Evolutionary conservation across 257 asterid species (phyloP).

Genomic region (Lantana camara): DNA sequence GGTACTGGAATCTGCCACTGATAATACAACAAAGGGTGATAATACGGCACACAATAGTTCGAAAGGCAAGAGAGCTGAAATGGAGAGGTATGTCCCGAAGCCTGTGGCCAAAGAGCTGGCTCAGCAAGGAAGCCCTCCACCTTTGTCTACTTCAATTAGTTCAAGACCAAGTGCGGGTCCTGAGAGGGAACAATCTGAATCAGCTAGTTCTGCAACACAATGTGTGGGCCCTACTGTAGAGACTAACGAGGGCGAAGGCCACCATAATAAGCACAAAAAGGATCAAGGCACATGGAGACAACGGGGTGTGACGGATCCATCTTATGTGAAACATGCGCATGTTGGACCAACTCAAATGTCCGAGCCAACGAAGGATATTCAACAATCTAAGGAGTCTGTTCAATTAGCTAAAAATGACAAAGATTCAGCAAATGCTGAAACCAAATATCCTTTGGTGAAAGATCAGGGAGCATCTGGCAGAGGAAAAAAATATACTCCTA

Average conservation of each 20-base stretch:
- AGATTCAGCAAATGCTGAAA: constrained; percentile 35
- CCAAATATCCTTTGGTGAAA: constrained; percentile 39
- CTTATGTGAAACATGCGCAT: constrained; percentile 32
- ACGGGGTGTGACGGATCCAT: constrained; percentile 49
- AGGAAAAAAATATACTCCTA: constrained; percentile 56
- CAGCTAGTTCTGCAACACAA: constrained; percentile 35
- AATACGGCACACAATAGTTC: constrained; percentile 49
- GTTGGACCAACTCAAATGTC: constrained; percentile 39
- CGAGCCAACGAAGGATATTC: constrained; percentile 42
- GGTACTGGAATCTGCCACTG: constrained; percentile 39
- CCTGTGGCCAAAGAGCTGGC: constrained; percentile 92
- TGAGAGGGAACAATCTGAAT: constrained; percentile 39
- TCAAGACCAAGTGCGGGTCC: constrained; percentile 41
- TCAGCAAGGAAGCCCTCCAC: constrained; percentile 62
- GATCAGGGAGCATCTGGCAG: constrained; percentile 61
- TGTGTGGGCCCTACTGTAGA: constrained; percentile 38
- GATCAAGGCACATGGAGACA: constrained; percentile 68
- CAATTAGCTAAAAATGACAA: constrained; percentile 38
- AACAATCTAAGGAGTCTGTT: constrained; percentile 33
- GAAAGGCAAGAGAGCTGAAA: constrained; percentile 94
- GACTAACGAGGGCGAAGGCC: constrained; percentile 45
- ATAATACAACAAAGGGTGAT: constrained; percentile 44
- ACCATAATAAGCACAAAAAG: constrained; percentile 56
- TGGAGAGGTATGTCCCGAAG: constrained; percentile 94
- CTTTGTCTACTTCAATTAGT: constrained; percentile 38